Base-by-base conservation (phyloP, 2,329 filamentous ascomycete genomes). In the Mollisia scopiformis region DNA sequence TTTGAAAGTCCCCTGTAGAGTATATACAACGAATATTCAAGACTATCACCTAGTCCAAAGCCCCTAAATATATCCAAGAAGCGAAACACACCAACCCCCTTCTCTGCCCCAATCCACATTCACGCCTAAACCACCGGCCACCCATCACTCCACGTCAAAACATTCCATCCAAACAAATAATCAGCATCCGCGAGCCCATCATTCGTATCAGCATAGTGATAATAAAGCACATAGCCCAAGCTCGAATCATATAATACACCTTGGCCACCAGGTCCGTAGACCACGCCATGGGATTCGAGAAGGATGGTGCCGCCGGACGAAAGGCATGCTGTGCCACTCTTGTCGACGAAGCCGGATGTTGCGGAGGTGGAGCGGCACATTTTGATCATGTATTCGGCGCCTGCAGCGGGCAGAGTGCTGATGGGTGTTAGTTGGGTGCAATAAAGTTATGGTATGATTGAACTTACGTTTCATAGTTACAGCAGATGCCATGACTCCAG, bases 231-330 rank as follows among this genome's bases (percentile, higher is more conserved):
- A 6, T 81, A 78, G 1, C 85, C 85, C 10, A 76, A 67, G 0
- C 61, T 73, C 0, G 75, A 71, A 61, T 87, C 85, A 1, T 76
- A 75, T 63, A 83, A 81, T 1, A 87, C 80, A 46, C 83, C 85
- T 71, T 90, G 86, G 37, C 87, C 87, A 62, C 88, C 88, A 16
- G 88, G 87, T 30, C 83, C 87, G 66, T 89, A 90, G 0, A 88
- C 79, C 27, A 75, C 82, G 6, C 75, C 83, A 65, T 90, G 86
- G 14, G 80, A 84, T 64, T 81, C 79, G 0, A 90, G 77, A 0
- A 91, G 82, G 3, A 84, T 75, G 0, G 84, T 87, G 1, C 88
- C 88, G 8, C 88, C 87, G 46, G 82, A 81, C 7, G 76, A 68
- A 0, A 76, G 80, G 70, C 87, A 89, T 31, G 77, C 74, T 16